phyloP scores from a whole-genome alignment of 2,329 filamentous ascomycete species.

The Eutypella sp. region DNA sequence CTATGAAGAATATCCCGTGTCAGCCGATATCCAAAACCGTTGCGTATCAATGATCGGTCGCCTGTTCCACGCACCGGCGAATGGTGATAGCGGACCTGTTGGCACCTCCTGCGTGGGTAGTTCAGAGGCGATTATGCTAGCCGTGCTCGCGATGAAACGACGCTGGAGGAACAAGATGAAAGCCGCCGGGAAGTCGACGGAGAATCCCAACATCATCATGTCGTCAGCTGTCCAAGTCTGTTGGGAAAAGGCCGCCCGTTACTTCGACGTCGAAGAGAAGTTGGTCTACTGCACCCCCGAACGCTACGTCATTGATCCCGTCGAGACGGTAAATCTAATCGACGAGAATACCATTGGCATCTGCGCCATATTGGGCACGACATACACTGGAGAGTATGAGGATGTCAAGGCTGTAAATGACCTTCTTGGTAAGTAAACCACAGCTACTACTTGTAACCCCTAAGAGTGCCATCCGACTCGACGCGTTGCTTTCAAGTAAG shows the following conservation, averaged over 20 bases:
- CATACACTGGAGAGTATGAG: slow-evolving; percentile 94
- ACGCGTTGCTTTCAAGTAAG: no score
- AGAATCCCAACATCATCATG: slow-evolving; percentile 90
- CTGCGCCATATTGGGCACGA: slow-evolving; percentile 84
- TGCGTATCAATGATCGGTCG: slow-evolving; percentile 88
- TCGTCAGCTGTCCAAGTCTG: slow-evolving; percentile 93
- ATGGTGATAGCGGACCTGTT: slow-evolving; percentile 53
- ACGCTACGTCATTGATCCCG: slow-evolving; percentile 59
- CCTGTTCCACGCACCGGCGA: slow-evolving; percentile 73
- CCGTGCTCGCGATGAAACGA: slow-evolving; percentile 88
- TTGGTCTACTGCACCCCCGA: slow-evolving; percentile 61
- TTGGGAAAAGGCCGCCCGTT: slow-evolving; percentile 89
- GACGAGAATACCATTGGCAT: slow-evolving; percentile 82
- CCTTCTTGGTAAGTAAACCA: slow-evolving; percentile 44
- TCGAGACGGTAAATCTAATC: slow-evolving; percentile 54
- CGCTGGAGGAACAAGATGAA: slow-evolving; percentile 84
- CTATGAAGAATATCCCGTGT: slow-evolving; percentile 79
- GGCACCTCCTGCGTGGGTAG: slow-evolving; percentile 87
- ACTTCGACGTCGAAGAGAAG: slow-evolving; percentile 91
- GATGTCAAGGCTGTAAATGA: slow-evolving; percentile 91
- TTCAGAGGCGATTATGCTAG: slow-evolving; percentile 83
- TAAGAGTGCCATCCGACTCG: no score
- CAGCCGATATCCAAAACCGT: slow-evolving; percentile 83
- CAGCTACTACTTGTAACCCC: neutral
- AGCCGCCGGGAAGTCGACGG: slow-evolving; percentile 74